Percentiles rank a stretch among this genome's conserved stretches.
Conservation (phyloP, 345 rosid genomes). For the Orychophragmus violaceus region DNA sequence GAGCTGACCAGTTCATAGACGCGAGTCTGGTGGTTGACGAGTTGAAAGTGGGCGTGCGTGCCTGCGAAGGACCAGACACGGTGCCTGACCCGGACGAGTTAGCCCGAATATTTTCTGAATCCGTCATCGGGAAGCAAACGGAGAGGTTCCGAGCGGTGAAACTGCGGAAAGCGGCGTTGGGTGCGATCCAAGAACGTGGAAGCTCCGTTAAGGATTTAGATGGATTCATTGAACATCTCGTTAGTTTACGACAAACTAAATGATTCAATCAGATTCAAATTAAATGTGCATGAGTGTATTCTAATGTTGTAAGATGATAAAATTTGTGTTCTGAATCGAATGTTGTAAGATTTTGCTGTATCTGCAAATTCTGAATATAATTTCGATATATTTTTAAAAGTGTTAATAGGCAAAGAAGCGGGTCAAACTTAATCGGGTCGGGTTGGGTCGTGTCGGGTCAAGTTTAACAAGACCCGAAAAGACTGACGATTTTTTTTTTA, state of each 20-base stretch:
- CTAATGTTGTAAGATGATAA: too few species aligned
- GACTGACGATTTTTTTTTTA: neutral
- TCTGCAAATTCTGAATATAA: neutral
- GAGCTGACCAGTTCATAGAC: conserved; percentile 49
- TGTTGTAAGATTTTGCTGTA: too few species aligned
- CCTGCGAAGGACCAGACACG: conserved; percentile 37
- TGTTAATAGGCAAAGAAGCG: too few species aligned
- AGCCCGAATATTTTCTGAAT: conserved; percentile 29
- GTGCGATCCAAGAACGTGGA: conserved; percentile 42
- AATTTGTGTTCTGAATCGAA: too few species aligned
- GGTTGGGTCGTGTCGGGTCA: neutral
- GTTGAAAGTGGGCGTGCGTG: conserved; percentile 42
- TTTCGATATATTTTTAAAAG: neutral
- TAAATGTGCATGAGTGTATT: too few species aligned
- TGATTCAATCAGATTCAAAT: neutral
- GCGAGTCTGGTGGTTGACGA: conserved; percentile 51
- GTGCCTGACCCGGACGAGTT: conserved; percentile 40
- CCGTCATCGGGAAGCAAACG: conserved; percentile 2
- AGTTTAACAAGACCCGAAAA: neutral
- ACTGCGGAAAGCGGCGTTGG: conserved; percentile 37
- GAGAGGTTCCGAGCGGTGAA: conserved; percentile 28
- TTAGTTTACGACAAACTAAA: neutral
- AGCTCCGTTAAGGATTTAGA: conserved; percentile 46
- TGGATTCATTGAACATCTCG: conserved; percentile 32
- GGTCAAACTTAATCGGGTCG: neutral